phyloP scores from a whole-genome alignment of 169 alveolate species.

The Plasmodium gonderi region DNA sequence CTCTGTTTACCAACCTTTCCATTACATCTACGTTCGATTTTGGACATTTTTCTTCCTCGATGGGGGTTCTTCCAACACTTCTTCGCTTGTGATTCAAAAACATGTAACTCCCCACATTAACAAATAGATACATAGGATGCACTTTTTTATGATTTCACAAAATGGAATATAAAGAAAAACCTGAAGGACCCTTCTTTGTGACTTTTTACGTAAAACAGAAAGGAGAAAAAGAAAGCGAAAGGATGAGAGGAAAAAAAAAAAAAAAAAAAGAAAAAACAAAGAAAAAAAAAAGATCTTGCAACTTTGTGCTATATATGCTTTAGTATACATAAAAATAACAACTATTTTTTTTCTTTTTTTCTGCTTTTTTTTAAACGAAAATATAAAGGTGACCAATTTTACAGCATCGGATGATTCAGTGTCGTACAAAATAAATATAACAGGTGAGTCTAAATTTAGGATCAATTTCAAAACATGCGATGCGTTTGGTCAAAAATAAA shows the following conservation, averaged over 20 bases:
- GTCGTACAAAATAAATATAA: slow-evolving; percentile 38
- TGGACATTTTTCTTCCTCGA: background rate
- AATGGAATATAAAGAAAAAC: slow-evolving; percentile 72
- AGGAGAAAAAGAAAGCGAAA: too few relatives aligned
- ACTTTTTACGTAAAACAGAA: slow-evolving; percentile 47
- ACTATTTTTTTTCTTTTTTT: too few relatives aligned
- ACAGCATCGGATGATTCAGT: slow-evolving; percentile 23
- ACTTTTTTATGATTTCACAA: background rate
- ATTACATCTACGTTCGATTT: background rate
- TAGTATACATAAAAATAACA: too few relatives aligned
- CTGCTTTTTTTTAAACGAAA: background rate
- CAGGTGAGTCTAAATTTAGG: too few relatives aligned
- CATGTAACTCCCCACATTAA: background rate
- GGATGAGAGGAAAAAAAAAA: slow-evolving; percentile 9
- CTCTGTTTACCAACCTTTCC: background rate
- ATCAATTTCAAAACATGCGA: too few relatives aligned
- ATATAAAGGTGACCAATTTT: slow-evolving; percentile 46
- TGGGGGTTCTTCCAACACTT: background rate
- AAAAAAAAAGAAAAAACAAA: background rate
- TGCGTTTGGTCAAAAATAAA: too few relatives aligned
- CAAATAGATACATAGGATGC: background rate
- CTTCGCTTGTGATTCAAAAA: background rate
- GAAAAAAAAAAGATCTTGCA: background rate
- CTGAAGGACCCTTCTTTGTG: slow-evolving; percentile 68
- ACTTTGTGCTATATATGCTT: background rate